These are phyloP conservation scores for Penicillium concentricum DNA, from an alignment of 2,329 filamentous ascomycete species.

Conservation along the genomic window DNA sequence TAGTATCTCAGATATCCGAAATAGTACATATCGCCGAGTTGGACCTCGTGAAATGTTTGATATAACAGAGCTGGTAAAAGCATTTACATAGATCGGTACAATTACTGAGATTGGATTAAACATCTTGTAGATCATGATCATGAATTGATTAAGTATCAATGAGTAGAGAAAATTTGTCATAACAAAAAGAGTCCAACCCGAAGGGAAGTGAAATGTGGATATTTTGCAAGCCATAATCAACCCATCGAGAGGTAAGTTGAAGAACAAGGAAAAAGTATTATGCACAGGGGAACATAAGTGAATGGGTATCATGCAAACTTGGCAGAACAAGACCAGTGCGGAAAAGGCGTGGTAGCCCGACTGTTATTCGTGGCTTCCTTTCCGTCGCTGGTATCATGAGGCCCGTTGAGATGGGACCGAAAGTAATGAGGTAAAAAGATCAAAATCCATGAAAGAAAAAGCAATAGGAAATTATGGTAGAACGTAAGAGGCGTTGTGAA, in stretches of 20 bases:
- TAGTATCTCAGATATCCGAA: background rate
- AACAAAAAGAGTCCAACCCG: background rate
- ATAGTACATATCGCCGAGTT: background rate
- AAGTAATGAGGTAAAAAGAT: background rate
- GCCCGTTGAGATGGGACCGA: background rate
- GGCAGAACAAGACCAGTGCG: slow-evolving; percentile 1
- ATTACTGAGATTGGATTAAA: background rate
- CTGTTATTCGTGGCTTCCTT: background rate
- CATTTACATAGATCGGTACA: background rate
- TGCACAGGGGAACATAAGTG: background rate
- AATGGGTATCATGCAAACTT: slow-evolving; percentile 12
- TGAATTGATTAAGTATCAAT: background rate
- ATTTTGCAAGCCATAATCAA: background rate
- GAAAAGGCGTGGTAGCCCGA: background rate
- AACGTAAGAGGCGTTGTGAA: background rate
- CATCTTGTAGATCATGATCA: background rate
- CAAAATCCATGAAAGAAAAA: background rate
- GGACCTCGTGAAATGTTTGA: background rate
- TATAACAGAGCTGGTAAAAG: background rate
- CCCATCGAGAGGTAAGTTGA: background rate
- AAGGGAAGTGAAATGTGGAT: background rate
- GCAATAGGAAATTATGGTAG: background rate
- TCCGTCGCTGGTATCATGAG: slow-evolving; percentile 1
- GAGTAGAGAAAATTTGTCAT: background rate
- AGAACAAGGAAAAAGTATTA: background rate